Conservation (phyloP, 306 rosid genomes). For the Arachis stenosperma region DNA sequence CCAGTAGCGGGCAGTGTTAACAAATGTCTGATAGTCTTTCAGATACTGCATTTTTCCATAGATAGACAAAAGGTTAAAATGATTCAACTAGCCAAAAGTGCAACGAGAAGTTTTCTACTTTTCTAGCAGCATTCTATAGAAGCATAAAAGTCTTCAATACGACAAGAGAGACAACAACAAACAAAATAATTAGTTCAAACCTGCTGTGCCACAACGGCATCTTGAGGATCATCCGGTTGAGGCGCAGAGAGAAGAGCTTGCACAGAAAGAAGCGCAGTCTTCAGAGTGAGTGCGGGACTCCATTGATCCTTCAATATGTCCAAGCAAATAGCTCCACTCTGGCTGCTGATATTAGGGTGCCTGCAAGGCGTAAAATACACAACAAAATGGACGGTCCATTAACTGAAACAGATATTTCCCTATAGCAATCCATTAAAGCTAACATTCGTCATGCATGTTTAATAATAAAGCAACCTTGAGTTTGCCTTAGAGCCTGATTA, state of each 20-base stretch:
- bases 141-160: slow-evolving; percentile 4
- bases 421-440: slow-evolving; percentile 21
- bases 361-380: slow-evolving; percentile 54
- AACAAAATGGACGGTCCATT: slow-evolving; percentile 31
- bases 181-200: slow-evolving; percentile 43
- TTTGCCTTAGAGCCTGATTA: not conserved
- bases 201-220: slow-evolving; percentile 98
- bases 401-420: slow-evolving; percentile 3
- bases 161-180: slow-evolving; percentile 18
- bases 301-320: slow-evolving; percentile 97
- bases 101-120: slow-evolving; percentile 3
- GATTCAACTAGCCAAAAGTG: not conserved
- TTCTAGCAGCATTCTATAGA: slow-evolving; percentile 12
- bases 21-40: slow-evolving; percentile 81
- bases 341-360: slow-evolving; percentile 99
- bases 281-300: slow-evolving; percentile 98
- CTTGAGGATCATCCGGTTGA: slow-evolving; percentile 99
- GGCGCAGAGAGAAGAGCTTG: slow-evolving; percentile 99
- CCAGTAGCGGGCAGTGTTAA: slow-evolving; percentile 94
- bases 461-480: slow-evolving; percentile 1
- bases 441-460: not conserved
- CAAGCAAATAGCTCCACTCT: slow-evolving; percentile 97
- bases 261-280: slow-evolving; percentile 97
- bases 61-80: slow-evolving; percentile 24
- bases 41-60: slow-evolving; percentile 67